Conservation (phyloP, 2,329 filamentous ascomycete genomes). For the Cladobotryum protrusum region DNA sequence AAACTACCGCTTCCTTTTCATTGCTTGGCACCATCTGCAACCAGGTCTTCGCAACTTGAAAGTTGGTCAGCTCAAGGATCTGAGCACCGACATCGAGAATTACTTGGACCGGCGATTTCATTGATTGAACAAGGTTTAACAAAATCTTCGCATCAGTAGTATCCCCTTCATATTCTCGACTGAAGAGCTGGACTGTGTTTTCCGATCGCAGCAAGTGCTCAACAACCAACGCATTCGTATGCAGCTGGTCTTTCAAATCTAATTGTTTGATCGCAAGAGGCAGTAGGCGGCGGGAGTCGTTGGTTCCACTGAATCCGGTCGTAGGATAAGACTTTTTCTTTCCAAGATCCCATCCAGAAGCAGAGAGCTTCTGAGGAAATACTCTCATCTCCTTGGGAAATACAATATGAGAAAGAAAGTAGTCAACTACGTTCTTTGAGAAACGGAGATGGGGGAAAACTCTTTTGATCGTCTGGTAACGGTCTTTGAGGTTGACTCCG, state of each 20-base stretch:
- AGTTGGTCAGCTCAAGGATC: conserved; percentile 57
- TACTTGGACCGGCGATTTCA: conserved; percentile 43
- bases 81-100: conserved; percentile 67
- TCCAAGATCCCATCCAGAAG: conserved; percentile 63
- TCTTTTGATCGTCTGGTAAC: rapidly evolving
- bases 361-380: conserved; percentile 56
- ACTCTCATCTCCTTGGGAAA: conserved; percentile 58
- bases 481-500: conserved; percentile 55
- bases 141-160: conserved; percentile 10
- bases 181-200: conserved; percentile 40
- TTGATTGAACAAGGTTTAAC: background rate
- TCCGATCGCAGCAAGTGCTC: conserved; percentile 49
- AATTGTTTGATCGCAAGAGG: conserved; percentile 51
- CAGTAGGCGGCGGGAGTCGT: conserved; percentile 53
- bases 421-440: conserved; percentile 54
- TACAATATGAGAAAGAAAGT: conserved; percentile 51
- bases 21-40: conserved; percentile 23
- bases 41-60: conserved; percentile 48
- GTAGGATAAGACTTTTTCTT: conserved; percentile 40
- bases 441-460: conserved; percentile 49
- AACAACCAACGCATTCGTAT: conserved; percentile 64
- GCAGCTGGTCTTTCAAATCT: conserved; percentile 46
- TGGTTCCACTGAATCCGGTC: conserved; percentile 66
- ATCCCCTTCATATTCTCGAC: conserved; percentile 42
- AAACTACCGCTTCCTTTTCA: conserved; percentile 37